phyloP scores from a whole-genome alignment of 2,329 filamentous ascomycete genomes.

The Phialocephala sp. region DNA sequence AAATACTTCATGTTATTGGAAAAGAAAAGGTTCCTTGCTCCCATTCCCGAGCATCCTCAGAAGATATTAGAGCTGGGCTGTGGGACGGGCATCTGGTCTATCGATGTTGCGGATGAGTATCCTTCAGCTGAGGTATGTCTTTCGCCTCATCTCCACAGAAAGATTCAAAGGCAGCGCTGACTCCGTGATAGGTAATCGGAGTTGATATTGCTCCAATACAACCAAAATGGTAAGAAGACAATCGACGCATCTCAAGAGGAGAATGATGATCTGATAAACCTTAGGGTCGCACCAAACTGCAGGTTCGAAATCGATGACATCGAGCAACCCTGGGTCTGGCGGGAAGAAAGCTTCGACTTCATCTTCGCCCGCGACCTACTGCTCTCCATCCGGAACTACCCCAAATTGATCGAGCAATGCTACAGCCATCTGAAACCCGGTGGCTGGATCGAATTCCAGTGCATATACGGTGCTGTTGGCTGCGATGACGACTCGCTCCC shows the following conservation, averaged over 20 bases:
- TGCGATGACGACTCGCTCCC: slow-evolving; percentile 8
- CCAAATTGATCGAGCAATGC: not conserved
- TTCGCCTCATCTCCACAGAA: not conserved
- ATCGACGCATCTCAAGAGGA: not conserved
- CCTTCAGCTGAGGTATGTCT: not conserved
- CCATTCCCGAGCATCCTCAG: slow-evolving; percentile 8
- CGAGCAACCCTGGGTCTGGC: slow-evolving; percentile 10
- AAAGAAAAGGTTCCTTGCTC: not conserved
- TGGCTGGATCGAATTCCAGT: slow-evolving; percentile 3
- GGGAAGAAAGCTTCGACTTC: slow-evolving; percentile 10
- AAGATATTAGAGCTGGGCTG: slow-evolving; percentile 1
- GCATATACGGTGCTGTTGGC: not conserved
- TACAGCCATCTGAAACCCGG: slow-evolving; percentile 11
- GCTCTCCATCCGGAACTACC: slow-evolving; percentile 2
- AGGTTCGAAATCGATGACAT: slow-evolving; percentile 16
- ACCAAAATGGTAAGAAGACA: slow-evolving; percentile 2
- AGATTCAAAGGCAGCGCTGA: not conserved
- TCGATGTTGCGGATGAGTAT: slow-evolving; percentile 7
- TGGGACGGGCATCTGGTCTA: not conserved
- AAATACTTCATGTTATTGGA: slow-evolving; percentile 1
- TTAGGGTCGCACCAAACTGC: slow-evolving; percentile 12
- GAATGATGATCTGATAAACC: not conserved
- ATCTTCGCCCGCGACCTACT: slow-evolving; percentile 13
- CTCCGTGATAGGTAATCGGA: not conserved
- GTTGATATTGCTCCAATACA: slow-evolving; percentile 5